phyloP scores from a whole-genome alignment of 1,284 basidiomycete species.

The Trichosporon faecale region DNA sequence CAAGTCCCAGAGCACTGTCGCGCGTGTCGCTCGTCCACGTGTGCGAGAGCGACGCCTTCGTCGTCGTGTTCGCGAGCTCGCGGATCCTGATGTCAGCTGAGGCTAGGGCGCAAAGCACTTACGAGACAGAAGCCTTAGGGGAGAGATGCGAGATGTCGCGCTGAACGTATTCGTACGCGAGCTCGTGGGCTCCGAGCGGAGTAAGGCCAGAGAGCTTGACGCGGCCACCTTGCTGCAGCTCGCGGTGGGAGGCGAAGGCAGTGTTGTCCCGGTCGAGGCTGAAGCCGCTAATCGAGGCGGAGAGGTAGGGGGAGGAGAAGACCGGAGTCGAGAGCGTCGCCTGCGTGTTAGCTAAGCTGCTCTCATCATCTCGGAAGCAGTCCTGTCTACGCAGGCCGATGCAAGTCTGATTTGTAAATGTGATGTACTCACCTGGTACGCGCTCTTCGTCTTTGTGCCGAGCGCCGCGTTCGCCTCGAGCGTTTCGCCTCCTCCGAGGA shows the following conservation, averaged over 20 bases:
- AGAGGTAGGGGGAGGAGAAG: conserved; percentile 48
- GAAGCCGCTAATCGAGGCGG: conserved; percentile 47
- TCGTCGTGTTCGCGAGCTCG: conserved; percentile 69
- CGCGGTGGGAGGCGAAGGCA: conserved; percentile 53
- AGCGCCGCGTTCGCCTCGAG: conserved; percentile 78
- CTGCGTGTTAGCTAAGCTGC: conserved; percentile 21
- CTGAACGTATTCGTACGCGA: conserved; percentile 75
- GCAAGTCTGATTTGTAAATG: too few species aligned
- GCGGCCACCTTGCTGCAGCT: conserved; percentile 51
- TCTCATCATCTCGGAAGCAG: neutral
- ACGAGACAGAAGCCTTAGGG: conserved; percentile 77
- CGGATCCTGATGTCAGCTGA: conserved; percentile 63
- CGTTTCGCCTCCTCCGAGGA: conserved; percentile 87
- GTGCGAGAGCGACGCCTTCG: conserved; percentile 83
- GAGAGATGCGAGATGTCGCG: conserved; percentile 69
- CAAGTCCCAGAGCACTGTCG: conserved; percentile 63
- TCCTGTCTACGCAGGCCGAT: too few species aligned
- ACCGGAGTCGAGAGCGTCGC: conserved; percentile 46
- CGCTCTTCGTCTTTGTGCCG: conserved; percentile 82
- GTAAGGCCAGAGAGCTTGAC: conserved; percentile 48
- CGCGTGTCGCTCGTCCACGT: conserved; percentile 74
- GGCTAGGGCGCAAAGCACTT: conserved; percentile 28
- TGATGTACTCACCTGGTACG: conserved; percentile 57
- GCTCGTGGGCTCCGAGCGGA: conserved; percentile 64
- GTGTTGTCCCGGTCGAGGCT: conserved; percentile 55